These are phyloP conservation scores for Arachnomyces sp. DNA, from an alignment of 2,329 filamentous ascomycete species.

Conservation along the genomic window DNA sequence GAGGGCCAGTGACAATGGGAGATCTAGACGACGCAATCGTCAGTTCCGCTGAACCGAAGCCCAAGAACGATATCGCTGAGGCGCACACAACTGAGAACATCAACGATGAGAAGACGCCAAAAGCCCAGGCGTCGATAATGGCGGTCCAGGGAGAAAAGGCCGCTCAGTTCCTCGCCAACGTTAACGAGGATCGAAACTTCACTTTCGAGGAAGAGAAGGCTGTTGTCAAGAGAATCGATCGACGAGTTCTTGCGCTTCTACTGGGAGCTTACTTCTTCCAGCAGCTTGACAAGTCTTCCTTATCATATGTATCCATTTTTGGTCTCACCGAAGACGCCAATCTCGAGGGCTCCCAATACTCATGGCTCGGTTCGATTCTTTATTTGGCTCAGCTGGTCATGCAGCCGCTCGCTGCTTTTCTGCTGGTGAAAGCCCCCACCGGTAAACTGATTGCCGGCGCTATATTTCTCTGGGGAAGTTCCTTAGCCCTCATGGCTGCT, in stretches of 20 bases:
- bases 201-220: conserved; percentile 42
- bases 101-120: conserved; percentile 1
- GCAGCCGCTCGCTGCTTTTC: conserved; percentile 47
- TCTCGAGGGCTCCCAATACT: conserved; percentile 42
- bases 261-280: conserved; percentile 52
- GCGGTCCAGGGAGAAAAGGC: conserved; percentile 31
- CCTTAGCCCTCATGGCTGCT: conserved; percentile 44
- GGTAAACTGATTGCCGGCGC: conserved; percentile 47
- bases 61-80: conserved; percentile 16
- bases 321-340: conserved; percentile 41
- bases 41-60: not conserved
- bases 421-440: conserved; percentile 47
- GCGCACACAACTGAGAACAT: conserved; percentile 13
- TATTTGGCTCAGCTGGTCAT: conserved; percentile 53
- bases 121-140: too few species aligned
- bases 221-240: conserved; percentile 36
- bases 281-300: conserved; percentile 42
- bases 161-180: conserved; percentile 38
- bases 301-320: conserved; percentile 42
- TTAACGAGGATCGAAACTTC: conserved; percentile 32
- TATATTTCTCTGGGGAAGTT: conserved; percentile 47
- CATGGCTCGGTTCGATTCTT: conserved; percentile 54
- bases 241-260: conserved; percentile 43
- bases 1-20: not conserved
- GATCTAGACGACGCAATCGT: not conserved